Conservation (phyloP, 225 moss, liverwort and hornwort genomes). For the Antitrichia curtipendula region DNA sequence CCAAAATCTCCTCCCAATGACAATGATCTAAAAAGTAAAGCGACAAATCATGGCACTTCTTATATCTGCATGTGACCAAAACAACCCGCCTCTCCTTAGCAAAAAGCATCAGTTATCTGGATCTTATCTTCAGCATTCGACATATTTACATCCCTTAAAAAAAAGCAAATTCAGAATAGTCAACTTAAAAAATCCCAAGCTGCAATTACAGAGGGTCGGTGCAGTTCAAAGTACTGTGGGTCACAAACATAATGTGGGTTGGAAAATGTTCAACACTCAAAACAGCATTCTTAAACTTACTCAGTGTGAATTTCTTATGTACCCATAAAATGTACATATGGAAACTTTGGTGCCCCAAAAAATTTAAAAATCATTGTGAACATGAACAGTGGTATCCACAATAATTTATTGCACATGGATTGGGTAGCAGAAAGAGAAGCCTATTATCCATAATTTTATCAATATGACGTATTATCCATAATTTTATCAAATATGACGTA, state of each 20-base stretch:
- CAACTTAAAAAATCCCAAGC: background rate
- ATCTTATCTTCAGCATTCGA: background rate
- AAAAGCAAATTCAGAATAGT: background rate
- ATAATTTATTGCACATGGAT: background rate
- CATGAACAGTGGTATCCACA: too few relatives aligned
- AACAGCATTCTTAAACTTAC: too few relatives aligned
- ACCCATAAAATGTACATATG: too few relatives aligned
- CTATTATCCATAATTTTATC: background rate
- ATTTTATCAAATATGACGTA: background rate
- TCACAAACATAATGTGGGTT: background rate
- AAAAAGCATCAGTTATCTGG: background rate
- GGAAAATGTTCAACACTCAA: background rate
- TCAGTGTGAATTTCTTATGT: background rate
- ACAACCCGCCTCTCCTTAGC: too few relatives aligned
- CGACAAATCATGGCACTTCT: background rate
- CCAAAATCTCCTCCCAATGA: background rate
- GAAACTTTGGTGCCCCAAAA: background rate
- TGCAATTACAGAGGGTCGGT: background rate
- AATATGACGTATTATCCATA: too few relatives aligned
- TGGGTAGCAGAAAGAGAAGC: background rate
- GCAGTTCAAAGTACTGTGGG: background rate
- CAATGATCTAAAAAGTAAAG: background rate
- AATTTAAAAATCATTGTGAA: too few relatives aligned
- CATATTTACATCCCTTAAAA: background rate
- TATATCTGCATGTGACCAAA: background rate